Base-by-base conservation (phyloP, 805 yeast genomes). In the Yarrowia sp. region DNA sequence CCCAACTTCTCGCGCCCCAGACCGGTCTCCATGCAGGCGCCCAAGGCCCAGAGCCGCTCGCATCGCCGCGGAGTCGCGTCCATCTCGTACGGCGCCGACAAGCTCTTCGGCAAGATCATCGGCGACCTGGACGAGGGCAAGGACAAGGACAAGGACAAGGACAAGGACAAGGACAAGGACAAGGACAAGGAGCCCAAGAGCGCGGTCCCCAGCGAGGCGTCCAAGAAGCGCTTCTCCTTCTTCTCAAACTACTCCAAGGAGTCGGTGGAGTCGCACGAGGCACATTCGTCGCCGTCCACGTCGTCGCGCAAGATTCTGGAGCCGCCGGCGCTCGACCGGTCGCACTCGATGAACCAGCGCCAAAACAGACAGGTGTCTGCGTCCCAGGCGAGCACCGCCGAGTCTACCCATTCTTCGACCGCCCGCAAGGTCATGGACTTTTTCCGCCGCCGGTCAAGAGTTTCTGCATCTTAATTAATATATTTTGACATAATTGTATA, bases 381-480 rank as follows among this genome's bases (percentile, higher is more conserved):
- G 27, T 18, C 62, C 16, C 47, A 29, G 33, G 38, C 9, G 16
- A 49, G 60, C 18, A 24, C 64, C n/a, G 36, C 41, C 27, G 42
- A 32, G 21, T 25, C 61, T 42, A 63, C 63, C 36, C 66, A 69
- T 60, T 67, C 68, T 24, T 64, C 69, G 10, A 68, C 73, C 10
- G 70, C 74, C n/a, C 65, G 72, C 18, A 68, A 66, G 66, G 74
- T 74, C 14, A 70, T 74, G 35, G 75, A 73, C 47, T 72, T 72
- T 63, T 71, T 74, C 69, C 72, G 72, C 65, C 67, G 77, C 25
- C 68, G 76, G n/a, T 72, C 75, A 8, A 65, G 74, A 55, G 66
- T 72, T 47, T 68, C 65, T 32, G 66, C 63, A 53, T 24, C 32
- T 27, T 62, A 29, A 55, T 47, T 46, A 46, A 47, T 47, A n/a